Base-by-base conservation (phyloP, 176 grass and related monocot species). In the Hordeum vulgare region DNA sequence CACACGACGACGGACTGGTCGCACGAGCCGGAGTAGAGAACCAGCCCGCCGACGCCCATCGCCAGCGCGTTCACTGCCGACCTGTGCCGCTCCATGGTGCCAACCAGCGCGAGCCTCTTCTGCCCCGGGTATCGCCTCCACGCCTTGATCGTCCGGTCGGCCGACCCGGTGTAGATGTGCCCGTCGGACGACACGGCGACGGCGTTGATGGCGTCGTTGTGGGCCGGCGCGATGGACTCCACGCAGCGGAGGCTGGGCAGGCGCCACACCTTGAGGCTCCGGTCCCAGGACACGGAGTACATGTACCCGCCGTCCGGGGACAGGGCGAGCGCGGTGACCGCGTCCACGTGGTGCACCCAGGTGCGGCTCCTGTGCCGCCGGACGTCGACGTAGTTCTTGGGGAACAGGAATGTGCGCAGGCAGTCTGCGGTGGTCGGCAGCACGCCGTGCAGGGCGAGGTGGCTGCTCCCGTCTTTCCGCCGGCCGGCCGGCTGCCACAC, bases 221-320 rank as follows among this genome's bases (percentile, higher is more conserved):
- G 94, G 12, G 94, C 91, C 6, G 45, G 9, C 0, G 79, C 57
- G 35, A 97, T 73, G 27, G 91, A 97, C 60, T 91, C 87, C 36
- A 75, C 49, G 79, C 94, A 94, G 58, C 82, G 80, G 47, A 88
- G 85, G 60, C 74, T 35, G n/a, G 71, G 45, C 13, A 88, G 81
- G 9, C 62, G 81, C 91, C 94, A 94, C 42, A 71, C 82, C 89
- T 97, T 97, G 71, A 97, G 90, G 66, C 82, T 89, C 34, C 85
- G 79, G 87, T 97, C 94, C 94, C 94, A 97, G 20, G 91, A 97
- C 68, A 85, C 89, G 68, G 94, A 97, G 94, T 94, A 97, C 85
- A 97, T 90, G 60, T 85, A 39, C 17, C 60, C 42, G 24, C 86
- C 79, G 51, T 88, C 91, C 8, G 64, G 79, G 2, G 91, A 94